These are phyloP conservation scores for Lycium ferocissimum DNA, from an alignment of 257 asterid species.

Conservation along the genomic window DNA sequence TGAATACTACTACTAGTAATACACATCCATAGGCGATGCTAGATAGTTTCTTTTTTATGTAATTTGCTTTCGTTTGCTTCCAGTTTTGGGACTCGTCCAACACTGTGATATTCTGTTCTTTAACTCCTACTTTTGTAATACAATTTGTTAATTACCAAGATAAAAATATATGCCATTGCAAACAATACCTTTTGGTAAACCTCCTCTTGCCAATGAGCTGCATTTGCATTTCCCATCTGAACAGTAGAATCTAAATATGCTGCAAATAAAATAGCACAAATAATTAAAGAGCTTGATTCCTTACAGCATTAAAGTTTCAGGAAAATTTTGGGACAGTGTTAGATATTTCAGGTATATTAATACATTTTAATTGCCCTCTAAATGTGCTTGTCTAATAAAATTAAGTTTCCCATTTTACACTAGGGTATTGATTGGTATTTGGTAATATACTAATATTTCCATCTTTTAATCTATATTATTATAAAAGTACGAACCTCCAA, in stretches of 20 bases:
- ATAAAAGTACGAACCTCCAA: not conserved
- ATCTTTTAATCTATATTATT: not conserved
- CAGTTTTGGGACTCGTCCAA: constrained; percentile 14
- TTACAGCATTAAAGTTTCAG: not conserved
- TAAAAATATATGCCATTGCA: not conserved
- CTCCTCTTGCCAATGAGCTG: constrained; percentile 94
- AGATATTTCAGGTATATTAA: not conserved
- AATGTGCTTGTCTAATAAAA: not conserved
- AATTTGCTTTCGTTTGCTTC: not conserved
- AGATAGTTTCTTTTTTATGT: not conserved
- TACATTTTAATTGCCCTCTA: not conserved
- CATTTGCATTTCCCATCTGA: constrained; percentile 66
- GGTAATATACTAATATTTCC: not conserved
- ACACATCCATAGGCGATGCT: not conserved
- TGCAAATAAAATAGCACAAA: constrained; percentile 28
- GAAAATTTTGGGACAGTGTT: not conserved
- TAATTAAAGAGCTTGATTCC: not conserved
- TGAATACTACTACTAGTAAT: not conserved
- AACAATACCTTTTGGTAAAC: constrained; percentile 64
- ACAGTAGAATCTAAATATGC: constrained; percentile 79
- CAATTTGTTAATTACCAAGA: not conserved
- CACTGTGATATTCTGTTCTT: not conserved
- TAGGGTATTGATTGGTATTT: not conserved
- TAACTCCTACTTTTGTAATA: not conserved
- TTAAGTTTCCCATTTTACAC: not conserved